Evolutionary conservation across 352 stramenopile species (phyloP), one percentile per base, ranked within the genome.

Genomic region (Phytophthora megakarya): DNA sequence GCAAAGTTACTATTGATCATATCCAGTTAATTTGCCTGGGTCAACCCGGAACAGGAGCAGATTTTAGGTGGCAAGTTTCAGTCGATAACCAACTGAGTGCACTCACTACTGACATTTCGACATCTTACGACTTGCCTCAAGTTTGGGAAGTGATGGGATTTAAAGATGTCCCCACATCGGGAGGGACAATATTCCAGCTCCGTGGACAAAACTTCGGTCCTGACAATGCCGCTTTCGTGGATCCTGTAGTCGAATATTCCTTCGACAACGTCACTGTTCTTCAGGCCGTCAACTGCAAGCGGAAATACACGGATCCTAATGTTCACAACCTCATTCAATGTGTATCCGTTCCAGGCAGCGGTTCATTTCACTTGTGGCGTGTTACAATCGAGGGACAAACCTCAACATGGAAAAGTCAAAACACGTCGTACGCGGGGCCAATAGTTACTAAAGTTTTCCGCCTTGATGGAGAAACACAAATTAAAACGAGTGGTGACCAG

Each of bases 381-480:
- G 62, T 80, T 21, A 61, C 52, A 9, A 65, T 87, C 22, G 77
- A 86, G 47, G 60, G 52, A 0, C 65, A 79, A 58, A 43, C 55
- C 9, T 89, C 80, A 0, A 11, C 38, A 12, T 88, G 65, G 57
- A 49, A 38, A 3, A 44, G 42, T 1, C 67, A 84, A 12, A 80
- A 73, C 16, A 86, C 77, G 1, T 81, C 71, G n/a, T 89, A 87
- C 37, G 73, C 80, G 28, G 73, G 77, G 1, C 80, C 80, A 2
- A 72, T 89, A 8, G 75, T 89, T 12, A 76, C 67, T n/a, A 81
- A 76, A 21, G 80, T 89, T 6, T 81, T 84, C 44, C 70, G 66
- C 9, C 69, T 69, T 5, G 78, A 69, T 53, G 77, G 80, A 18
- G 69, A 84, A 28, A 72, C 55, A 5, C 58, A 86, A 15, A 68